A percentile compares a stretch with the other conserved stretches of the same genome.
Evolutionary conservation across 225 moss, liverwort and hornwort species (phyloP).

Genomic region (Sphagnum contortum): DNA sequence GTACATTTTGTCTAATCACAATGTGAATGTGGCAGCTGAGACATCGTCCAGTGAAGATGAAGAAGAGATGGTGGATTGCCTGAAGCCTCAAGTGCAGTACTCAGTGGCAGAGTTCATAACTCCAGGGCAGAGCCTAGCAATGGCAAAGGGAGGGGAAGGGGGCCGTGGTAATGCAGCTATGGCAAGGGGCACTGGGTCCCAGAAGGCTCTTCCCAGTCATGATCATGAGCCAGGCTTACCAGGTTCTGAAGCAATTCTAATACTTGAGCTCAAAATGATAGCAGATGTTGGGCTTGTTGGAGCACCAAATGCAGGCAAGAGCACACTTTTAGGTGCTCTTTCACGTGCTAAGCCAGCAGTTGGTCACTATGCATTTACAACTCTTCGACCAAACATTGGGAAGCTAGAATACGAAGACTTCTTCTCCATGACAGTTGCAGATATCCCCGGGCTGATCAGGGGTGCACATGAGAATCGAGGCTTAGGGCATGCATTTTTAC

Average conservation of each 20-base stretch:
- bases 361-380: slow-evolving; percentile 91
- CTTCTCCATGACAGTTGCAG: slow-evolving; percentile 76
- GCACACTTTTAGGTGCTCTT: slow-evolving; percentile 77
- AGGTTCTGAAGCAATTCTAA: slow-evolving; percentile 76
- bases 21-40: slow-evolving; percentile 9
- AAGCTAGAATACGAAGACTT: slow-evolving; percentile 78
- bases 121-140: slow-evolving; percentile 71
- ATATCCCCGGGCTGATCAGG: slow-evolving; percentile 83
- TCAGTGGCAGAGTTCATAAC: slow-evolving; percentile 67
- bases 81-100: slow-evolving; percentile 12
- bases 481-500: slow-evolving; percentile 81
- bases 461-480: slow-evolving; percentile 86
- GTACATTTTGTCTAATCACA: too few relatives aligned
- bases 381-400: slow-evolving; percentile 86
- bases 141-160: slow-evolving; percentile 77
- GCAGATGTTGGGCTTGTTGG: slow-evolving; percentile 96
- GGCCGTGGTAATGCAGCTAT: slow-evolving; percentile 88
- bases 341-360: slow-evolving; percentile 75
- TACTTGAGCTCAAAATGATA: slow-evolving; percentile 77
- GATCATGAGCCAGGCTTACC: slow-evolving; percentile 70
- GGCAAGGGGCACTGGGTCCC: slow-evolving; percentile 67
- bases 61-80: slow-evolving; percentile 8
- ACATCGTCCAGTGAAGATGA: slow-evolving; percentile 8
- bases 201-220: slow-evolving; percentile 63
- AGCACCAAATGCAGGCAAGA: slow-evolving; percentile 92